Evolutionary conservation across 2,329 filamentous ascomycete genomes (phyloP).

Genomic region (Fusarium lyarnte): DNA sequence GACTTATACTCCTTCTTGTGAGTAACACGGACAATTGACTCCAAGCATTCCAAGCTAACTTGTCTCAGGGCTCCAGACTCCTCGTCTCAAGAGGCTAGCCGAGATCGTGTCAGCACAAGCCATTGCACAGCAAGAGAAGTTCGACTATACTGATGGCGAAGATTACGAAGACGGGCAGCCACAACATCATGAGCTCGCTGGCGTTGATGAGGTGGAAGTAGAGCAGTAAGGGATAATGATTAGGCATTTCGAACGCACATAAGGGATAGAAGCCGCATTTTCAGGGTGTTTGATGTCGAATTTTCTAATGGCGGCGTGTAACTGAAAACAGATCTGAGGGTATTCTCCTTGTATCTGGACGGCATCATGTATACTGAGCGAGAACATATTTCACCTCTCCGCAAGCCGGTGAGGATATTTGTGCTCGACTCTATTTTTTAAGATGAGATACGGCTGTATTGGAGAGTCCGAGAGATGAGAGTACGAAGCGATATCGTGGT

Average conservation of each 20-base stretch:
- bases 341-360: slow-evolving; percentile 35
- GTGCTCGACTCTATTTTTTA: slow-evolving; percentile 35
- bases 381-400: slow-evolving; percentile 20
- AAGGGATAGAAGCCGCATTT: slow-evolving; percentile 44
- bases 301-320: slow-evolving; percentile 41
- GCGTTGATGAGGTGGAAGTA: slow-evolving; percentile 59
- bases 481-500: slow-evolving; percentile 36
- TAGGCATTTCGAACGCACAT: slow-evolving; percentile 42
- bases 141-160: slow-evolving; percentile 64
- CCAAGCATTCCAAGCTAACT: slow-evolving; percentile 40
- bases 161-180: slow-evolving; percentile 57
- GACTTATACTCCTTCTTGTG: slow-evolving; percentile 98
- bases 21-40: slow-evolving; percentile 48
- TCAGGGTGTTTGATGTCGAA: slow-evolving; percentile 44
- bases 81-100: slow-evolving; percentile 92
- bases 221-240: slow-evolving; percentile 44
- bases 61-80: slow-evolving; percentile 86
- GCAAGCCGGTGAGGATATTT: slow-evolving; percentile 28
- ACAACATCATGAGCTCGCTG: slow-evolving; percentile 59
- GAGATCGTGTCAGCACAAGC: slow-evolving; percentile 98
- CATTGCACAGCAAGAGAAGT: slow-evolving; percentile 91
- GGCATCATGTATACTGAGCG: slow-evolving; percentile 40
- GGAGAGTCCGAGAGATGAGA: slow-evolving; percentile 33
- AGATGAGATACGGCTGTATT: slow-evolving; percentile 42
- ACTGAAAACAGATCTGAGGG: slow-evolving; percentile 38